phyloP scores from a whole-genome alignment of 345 rosid species.

The Brassica incana region DNA sequence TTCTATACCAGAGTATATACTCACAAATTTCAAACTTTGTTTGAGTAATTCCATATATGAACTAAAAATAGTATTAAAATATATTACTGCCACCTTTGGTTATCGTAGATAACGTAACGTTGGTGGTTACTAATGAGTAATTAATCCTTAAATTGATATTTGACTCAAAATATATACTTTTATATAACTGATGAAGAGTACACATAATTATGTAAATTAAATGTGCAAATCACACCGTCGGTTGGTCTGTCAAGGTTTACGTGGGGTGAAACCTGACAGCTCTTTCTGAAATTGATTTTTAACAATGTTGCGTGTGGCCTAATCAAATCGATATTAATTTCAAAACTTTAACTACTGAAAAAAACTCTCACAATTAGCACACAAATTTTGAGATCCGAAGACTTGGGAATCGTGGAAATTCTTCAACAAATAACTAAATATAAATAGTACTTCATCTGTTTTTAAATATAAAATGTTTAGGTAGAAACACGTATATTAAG shows the following conservation, averaged over 20 bases:
- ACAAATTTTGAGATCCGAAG: conserved; percentile 25
- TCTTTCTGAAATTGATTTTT: conserved; percentile 5
- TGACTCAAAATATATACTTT: not conserved
- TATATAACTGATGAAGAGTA: not conserved
- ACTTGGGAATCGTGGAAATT: conserved; percentile 11
- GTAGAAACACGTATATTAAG: too few relatives aligned
- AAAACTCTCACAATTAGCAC: not conserved
- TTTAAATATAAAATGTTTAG: too few relatives aligned
- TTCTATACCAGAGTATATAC: not conserved
- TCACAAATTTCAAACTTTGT: not conserved
- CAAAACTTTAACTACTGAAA: not conserved
- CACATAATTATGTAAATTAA: conserved; percentile 7
- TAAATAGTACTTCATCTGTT: too few relatives aligned
- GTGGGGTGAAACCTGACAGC: conserved; percentile 37
- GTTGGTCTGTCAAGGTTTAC: conserved; percentile 37
- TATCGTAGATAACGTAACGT: conserved; percentile 24
- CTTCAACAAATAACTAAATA: not conserved
- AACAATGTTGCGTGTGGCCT: conserved; percentile 26
- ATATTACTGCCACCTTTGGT: not conserved
- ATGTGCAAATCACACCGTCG: conserved; percentile 28
- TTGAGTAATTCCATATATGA: not conserved
- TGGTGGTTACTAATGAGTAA: not conserved
- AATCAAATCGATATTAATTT: conserved; percentile 22
- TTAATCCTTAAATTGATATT: not conserved
- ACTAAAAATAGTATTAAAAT: not conserved